A percentile compares a stretch with the other conserved stretches of the same genome.
Evolutionary conservation across 768 basidiomycete species (phyloP).

Genomic region (Pisolithus tinctorius): DNA sequence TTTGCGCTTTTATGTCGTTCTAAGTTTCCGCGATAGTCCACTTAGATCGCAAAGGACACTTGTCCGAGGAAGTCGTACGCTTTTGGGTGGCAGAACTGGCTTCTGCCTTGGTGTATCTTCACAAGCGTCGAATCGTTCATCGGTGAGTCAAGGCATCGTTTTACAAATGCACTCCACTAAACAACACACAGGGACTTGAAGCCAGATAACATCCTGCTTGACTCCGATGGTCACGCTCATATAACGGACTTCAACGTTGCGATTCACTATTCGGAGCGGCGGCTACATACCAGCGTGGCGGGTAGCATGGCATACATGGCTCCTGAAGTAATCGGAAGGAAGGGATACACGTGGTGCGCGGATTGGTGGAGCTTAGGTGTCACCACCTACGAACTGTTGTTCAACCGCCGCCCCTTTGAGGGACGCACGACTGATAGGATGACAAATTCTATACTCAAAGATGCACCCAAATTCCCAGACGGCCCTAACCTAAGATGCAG

Average conservation of each 20-base stretch:
- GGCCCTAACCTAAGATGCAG: conserved; percentile 56
- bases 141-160: conserved; percentile 47
- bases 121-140: conserved; percentile 88
- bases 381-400: conserved; percentile 85
- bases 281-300: conserved; percentile 87
- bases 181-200: conserved; percentile 70
- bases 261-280: conserved; percentile 89
- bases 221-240: conserved; percentile 91
- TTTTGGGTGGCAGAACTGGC: conserved; percentile 91
- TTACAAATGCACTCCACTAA: conserved; percentile 1
- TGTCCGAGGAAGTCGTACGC: conserved; percentile 66
- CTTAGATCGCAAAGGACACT: conserved; percentile 60
- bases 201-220: conserved; percentile 94
- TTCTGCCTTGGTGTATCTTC: conserved; percentile 82
- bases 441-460: conserved; percentile 79
- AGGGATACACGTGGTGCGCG: conserved; percentile 87
- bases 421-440: conserved; percentile 86
- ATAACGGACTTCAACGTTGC: conserved; percentile 99
- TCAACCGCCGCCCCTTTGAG: conserved; percentile 79
- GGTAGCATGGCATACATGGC: conserved; percentile 99
- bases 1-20: neutral
- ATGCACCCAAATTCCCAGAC: conserved; percentile 73
- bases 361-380: conserved; percentile 98
- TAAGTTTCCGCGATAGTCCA: conserved; percentile 51
- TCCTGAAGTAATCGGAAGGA: conserved; percentile 87